Conservation (phyloP, 2,329 filamentous ascomycete genomes). For the Sarocladiaceae sp. region DNA sequence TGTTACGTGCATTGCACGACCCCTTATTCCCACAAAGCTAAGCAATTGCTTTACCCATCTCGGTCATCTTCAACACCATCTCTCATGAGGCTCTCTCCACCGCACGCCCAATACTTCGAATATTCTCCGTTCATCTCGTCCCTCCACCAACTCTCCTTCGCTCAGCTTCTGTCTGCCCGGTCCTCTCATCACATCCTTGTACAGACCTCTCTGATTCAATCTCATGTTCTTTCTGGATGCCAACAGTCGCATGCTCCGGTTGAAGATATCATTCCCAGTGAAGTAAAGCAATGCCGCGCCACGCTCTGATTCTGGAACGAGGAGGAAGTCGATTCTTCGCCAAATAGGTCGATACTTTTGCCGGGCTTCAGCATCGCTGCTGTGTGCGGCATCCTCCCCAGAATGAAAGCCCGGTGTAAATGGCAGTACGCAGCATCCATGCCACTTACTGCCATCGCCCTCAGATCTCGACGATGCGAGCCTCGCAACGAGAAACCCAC, state of each 20-base stretch:
- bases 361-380: conserved; percentile 9
- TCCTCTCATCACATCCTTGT: conserved; percentile 62
- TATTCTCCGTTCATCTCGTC: conserved; percentile 70
- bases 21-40: too few relatives aligned
- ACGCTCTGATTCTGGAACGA: conserved; percentile 74
- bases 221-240: conserved; percentile 79
- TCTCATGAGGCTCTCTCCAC: conserved; percentile 73
- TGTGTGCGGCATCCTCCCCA: too few relatives aligned
- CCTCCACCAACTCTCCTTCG: conserved; percentile 69
- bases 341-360: conserved; percentile 46
- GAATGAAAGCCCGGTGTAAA: conserved; percentile 26
- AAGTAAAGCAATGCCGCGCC: conserved; percentile 92
- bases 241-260: conserved; percentile 76
- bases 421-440: conserved; percentile 75
- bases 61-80: conserved; percentile 57
- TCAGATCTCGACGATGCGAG: conserved; percentile 53
- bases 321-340: conserved; percentile 79
- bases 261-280: conserved; percentile 93
- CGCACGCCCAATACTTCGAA: conserved; percentile 80
- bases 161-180: conserved; percentile 54
- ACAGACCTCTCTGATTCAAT: conserved; percentile 80
- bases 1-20: too few relatives aligned
- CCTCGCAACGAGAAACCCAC: conserved; percentile 64
- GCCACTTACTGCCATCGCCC: conserved; percentile 71
- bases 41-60: not conserved